Percentiles rank a stretch among this genome's conserved stretches.
These are phyloP conservation scores for Exophiala sp. DNA, from an alignment of 2,329 filamentous ascomycete species.

Conservation along the genomic window DNA sequence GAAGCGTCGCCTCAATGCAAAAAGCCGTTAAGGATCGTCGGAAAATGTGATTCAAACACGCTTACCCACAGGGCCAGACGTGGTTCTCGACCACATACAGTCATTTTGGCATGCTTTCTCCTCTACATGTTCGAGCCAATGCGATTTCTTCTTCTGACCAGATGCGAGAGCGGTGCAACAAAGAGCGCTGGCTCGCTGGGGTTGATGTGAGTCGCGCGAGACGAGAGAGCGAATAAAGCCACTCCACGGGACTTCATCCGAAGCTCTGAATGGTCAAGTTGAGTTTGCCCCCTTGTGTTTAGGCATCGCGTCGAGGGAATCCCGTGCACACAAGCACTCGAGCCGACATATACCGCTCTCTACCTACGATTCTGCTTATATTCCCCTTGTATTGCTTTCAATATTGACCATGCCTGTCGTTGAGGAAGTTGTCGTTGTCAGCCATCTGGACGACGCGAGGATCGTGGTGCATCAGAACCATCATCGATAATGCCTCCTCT, in stretches of 20 bases:
- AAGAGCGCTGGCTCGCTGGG: not conserved
- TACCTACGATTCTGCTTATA: too few species aligned
- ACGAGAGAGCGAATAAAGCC: conserved; percentile 8
- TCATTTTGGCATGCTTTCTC: too few species aligned
- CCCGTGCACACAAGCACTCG: not conserved
- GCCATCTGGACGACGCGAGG: not conserved
- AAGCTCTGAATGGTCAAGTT: conserved; percentile 12
- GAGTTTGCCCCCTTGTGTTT: not conserved
- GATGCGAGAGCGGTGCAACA: not conserved
- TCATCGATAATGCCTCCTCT: conserved; percentile 2
- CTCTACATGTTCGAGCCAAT: not conserved
- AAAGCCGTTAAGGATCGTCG: too few species aligned
- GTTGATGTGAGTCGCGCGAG: not conserved
- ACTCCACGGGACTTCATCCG: conserved; percentile 14
- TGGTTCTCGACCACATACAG: too few species aligned
- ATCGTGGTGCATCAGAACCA: not conserved
- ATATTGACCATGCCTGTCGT: too few species aligned
- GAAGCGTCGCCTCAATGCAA: too few species aligned
- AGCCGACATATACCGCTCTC: too few species aligned
- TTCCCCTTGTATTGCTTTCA: too few species aligned
- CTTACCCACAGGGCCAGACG: too few species aligned
- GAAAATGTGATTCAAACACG: too few species aligned
- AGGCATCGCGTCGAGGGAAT: conserved; percentile 2
- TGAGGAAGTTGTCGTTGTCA: too few species aligned
- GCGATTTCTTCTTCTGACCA: not conserved